phyloP scores from a whole-genome alignment of 2,329 filamentous ascomycete species.

The Zasmidium citrigriseum region DNA sequence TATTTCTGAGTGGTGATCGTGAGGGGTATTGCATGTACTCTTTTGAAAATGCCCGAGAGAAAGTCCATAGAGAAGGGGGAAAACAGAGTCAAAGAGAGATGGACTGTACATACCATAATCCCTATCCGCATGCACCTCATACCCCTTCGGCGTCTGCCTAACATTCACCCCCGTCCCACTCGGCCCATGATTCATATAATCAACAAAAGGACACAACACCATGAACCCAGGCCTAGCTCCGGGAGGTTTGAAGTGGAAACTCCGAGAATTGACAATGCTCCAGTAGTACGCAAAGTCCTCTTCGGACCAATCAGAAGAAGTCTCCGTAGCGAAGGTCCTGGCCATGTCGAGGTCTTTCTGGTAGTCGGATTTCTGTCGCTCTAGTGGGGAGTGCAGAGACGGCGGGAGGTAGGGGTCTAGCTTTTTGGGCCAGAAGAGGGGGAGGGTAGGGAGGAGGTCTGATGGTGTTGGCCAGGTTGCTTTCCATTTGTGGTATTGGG shows the following conservation, averaged over 20 bases:
- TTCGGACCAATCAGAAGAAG: constrained; percentile 1
- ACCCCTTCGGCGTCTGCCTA: constrained; percentile 52
- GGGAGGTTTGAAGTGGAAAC: constrained; percentile 58
- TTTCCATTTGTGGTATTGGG: constrained; percentile 23
- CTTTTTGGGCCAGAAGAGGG: constrained; percentile 54
- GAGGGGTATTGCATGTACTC: too few species aligned
- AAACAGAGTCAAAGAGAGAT: not conserved
- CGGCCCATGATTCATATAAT: constrained; percentile 65
- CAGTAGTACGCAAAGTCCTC: constrained; percentile 55
- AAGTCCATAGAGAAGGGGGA: not conserved
- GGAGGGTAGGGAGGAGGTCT: constrained; percentile 62
- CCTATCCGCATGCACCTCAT: constrained; percentile 55
- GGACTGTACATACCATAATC: constrained; percentile 45
- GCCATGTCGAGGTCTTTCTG: constrained; percentile 23
- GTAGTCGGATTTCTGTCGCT: constrained; percentile 33
- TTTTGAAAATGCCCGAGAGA: too few species aligned
- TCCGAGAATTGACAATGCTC: constrained; percentile 62
- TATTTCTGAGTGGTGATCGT: too few species aligned
- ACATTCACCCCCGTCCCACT: constrained; percentile 50
- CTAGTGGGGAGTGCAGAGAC: constrained; percentile 34
- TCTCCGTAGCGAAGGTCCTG: constrained; percentile 7
- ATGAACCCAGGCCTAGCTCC: constrained; percentile 59
- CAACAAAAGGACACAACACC: constrained; percentile 70
- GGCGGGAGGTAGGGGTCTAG: constrained; percentile 44
- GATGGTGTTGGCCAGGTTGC: constrained; percentile 59